Evolutionary conservation across 2,329 filamentous ascomycete genomes (phyloP).

Genomic region (Claviceps arundinis): DNA sequence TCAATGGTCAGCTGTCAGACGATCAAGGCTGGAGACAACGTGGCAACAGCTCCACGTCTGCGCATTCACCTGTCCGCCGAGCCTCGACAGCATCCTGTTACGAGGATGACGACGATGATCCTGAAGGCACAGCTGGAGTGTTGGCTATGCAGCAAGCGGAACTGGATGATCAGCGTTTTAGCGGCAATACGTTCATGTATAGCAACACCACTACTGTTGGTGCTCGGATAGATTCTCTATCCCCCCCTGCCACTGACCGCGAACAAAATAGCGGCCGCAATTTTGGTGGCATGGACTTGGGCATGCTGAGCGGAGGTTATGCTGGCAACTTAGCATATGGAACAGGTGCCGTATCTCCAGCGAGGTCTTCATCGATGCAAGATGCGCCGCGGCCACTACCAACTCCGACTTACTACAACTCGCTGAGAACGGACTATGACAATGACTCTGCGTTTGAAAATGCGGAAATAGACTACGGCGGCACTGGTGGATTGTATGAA

Average conservation of each 20-base stretch:
- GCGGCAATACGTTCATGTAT: constrained; percentile 18
- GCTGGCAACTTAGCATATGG: constrained; percentile 39
- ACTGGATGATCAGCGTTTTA: constrained; percentile 50
- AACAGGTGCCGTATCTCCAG: constrained; percentile 29
- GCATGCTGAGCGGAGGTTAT: constrained; percentile 61
- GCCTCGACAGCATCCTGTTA: constrained; percentile 1
- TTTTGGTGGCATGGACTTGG: constrained; percentile 57
- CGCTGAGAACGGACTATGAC: constrained; percentile 15
- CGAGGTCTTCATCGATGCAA: constrained; percentile 24
- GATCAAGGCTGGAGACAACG: constrained; percentile 33
- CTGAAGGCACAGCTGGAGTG: constrained; percentile 73
- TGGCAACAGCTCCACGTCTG: constrained; percentile 35
- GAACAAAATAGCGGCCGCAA: constrained; percentile 54
- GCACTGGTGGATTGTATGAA: constrained; percentile 69
- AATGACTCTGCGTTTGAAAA: constrained; percentile 33
- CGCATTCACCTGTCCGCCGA: constrained; percentile 23
- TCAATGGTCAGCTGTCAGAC: constrained; percentile 33
- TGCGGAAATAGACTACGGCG: constrained; percentile 72
- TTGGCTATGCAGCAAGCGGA: constrained; percentile 77
- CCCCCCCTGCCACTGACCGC: constrained; percentile 37
- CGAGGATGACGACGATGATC: constrained; percentile 54
- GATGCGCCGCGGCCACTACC: constrained; percentile 36
- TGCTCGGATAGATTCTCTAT: constrained; percentile 14
- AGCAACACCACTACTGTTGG: constrained; percentile 2
- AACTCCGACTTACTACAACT: constrained; percentile 24